These are phyloP conservation scores for Podospora pseudoanserina DNA, from an alignment of 495 filamentous ascomycete genomes.

Conservation along the genomic window DNA sequence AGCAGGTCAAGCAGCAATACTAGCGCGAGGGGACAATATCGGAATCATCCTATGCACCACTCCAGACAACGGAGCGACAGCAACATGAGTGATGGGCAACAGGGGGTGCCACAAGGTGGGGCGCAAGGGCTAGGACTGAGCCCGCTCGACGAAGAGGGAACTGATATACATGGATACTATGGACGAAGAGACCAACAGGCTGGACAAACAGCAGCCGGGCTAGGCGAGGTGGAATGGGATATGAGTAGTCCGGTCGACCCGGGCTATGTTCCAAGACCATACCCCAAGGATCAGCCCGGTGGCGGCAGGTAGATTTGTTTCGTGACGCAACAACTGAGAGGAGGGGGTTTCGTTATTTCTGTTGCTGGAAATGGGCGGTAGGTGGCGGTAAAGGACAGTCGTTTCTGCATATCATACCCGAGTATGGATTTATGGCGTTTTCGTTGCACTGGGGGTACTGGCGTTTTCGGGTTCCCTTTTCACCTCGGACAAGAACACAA, in stretches of 20 bases:
- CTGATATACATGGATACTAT: conserved; percentile 35
- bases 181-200: conserved; percentile 28
- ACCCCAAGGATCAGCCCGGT: background rate
- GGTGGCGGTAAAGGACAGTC: background rate
- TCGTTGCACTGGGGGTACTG: background rate
- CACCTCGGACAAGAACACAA: background rate
- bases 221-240: conserved; percentile 16
- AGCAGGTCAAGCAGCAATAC: conserved; percentile 22
- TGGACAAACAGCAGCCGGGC: conserved; percentile 34
- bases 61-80: conserved; percentile 20
- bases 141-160: conserved; percentile 33
- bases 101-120: background rate
- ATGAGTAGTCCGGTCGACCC: conserved; percentile 17
- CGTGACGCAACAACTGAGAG: background rate
- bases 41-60: background rate
- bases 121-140: conserved; percentile 11
- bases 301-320: background rate
- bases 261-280: background rate
- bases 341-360: background rate
- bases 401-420: background rate
- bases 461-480: background rate
- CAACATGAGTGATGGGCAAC: conserved; percentile 1
- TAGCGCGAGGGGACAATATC: conserved; percentile 7
- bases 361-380: background rate
- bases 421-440: background rate